These are phyloP conservation scores for Rickenella mellea DNA, from an alignment of 768 basidiomycete genomes.

Conservation along the genomic window DNA sequence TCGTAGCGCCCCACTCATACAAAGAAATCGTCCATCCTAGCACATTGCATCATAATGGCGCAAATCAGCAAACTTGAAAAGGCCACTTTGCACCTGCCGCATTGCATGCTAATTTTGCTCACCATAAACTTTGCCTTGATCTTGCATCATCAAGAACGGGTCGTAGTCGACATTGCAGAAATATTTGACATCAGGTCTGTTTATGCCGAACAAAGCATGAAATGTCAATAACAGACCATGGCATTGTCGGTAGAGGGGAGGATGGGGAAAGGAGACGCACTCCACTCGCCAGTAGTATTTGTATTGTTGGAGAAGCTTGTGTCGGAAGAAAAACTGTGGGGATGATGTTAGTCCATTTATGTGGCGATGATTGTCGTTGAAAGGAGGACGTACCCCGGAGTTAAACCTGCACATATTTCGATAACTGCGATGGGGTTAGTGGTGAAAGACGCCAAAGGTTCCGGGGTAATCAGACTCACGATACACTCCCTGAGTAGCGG, in stretches of 20 bases:
- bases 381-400: constrained; percentile 41
- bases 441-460: background rate
- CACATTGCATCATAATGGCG: background rate
- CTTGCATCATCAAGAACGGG: constrained; percentile 50
- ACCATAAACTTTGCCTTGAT: constrained; percentile 43
- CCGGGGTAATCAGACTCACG: constrained; percentile 21
- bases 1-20: constrained; percentile 55
- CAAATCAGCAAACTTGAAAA: background rate
- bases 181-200: constrained; percentile 40
- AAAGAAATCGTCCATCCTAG: constrained; percentile 55
- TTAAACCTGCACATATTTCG: constrained; percentile 77
- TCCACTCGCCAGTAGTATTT: constrained; percentile 60
- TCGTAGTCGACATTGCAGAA: constrained; percentile 46
- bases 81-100: too few relatives aligned
- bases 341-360: constrained; percentile 4
- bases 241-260: background rate
- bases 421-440: constrained; percentile 27
- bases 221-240: background rate
- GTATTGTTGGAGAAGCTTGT: constrained; percentile 41
- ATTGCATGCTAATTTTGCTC: too few relatives aligned
- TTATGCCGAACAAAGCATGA: constrained; percentile 3
- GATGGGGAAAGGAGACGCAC: too few relatives aligned
- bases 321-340: constrained; percentile 43
- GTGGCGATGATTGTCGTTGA: background rate
- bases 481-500: constrained; percentile 27